A percentile compares a stretch with the other conserved stretches of the same genome.
Evolutionary conservation across 352 stramenopile species (phyloP).

Genomic region (Phytophthora boehmeriae): DNA sequence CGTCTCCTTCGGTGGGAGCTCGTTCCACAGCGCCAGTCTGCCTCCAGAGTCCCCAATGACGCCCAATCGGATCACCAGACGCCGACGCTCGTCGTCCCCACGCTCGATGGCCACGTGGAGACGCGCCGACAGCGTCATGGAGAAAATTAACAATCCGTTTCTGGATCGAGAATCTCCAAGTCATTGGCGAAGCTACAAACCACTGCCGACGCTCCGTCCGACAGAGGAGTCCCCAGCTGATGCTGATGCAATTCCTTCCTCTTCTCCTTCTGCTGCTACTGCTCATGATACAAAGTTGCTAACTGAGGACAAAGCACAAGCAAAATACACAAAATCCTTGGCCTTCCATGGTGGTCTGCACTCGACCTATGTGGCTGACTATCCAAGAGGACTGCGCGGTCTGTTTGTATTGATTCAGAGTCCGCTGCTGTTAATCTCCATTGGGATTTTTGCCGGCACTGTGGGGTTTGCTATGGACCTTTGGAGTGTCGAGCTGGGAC

Average conservation of each 20-base stretch:
- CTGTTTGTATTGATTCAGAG: constrained; percentile 79
- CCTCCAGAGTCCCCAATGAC: background rate
- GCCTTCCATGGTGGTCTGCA: constrained; percentile 77
- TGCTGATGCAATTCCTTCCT: constrained; percentile 6
- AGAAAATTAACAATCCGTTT: constrained; percentile 77
- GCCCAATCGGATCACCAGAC: constrained; percentile 6
- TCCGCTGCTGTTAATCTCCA: constrained; percentile 64
- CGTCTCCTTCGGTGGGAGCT: constrained; percentile 20
- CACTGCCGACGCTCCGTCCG: constrained; percentile 16
- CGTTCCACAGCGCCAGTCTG: constrained; percentile 12
- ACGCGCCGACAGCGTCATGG: constrained; percentile 68
- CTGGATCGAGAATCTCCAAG: constrained; percentile 56
- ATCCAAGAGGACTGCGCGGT: constrained; percentile 55
- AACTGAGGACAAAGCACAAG: constrained; percentile 12
- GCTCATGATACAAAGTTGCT: constrained; percentile 6
- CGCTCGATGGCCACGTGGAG: constrained; percentile 32
- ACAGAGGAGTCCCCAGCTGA: constrained; percentile 10
- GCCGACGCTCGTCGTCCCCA: constrained; percentile 33
- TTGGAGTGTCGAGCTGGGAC: constrained; percentile 64
- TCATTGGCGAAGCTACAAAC: constrained; percentile 21
- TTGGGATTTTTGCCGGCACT: constrained; percentile 71
- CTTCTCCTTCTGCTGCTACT: constrained; percentile 1
- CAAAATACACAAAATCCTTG: constrained; percentile 53
- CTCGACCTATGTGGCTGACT: constrained; percentile 76
- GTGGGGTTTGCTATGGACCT: constrained; percentile 71